Base-by-base conservation (phyloP, 2,329 filamentous ascomycete genomes). In the Aureobasidium sp. region DNA sequence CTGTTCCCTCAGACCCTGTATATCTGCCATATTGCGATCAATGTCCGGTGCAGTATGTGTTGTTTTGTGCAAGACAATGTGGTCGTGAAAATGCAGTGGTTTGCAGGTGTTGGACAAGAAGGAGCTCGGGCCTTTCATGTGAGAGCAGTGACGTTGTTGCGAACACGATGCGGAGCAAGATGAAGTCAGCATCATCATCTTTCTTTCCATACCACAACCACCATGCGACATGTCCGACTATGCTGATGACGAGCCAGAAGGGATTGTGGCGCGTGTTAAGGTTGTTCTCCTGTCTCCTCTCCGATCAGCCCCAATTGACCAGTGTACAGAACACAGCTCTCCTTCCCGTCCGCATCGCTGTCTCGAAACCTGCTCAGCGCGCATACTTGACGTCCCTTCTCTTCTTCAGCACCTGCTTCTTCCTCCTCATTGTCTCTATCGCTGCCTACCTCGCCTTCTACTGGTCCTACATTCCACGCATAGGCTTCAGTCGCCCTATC, bases 371-470 rank as follows among this genome's bases (percentile, higher is more conserved):
- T 36, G 84, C 86, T n/a, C 78, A 81, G 57, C 81, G 83, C 67
- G 82, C 85, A 34, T 90, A 89, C 70, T 72, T 90, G 52, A 83
- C 83, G 63, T 83, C 79, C 15, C 65, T 81, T 15, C 77, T 87
- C 29, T 76, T 85, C 65, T 70, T 81, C 49, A 66, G 75, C 55
- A 78, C 84, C 27, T 81, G 81, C 3, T 66, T 81, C 16, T 65
- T 82, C 44, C 79, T 90, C 55, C 74, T 88, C 47, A 78, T 76
- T 41, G 72, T 85, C 25, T 85, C 87, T 6, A 74, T 81, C 7
- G 69, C 83, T 42, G 84, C 85, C 37, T 90, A 89, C 70, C 77
- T 78, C 39, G 74, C 86, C 21, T 89, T 90, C 75, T 90, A 90
- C 76, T 80, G 81, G 72, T 81, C 80, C 64, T 89, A 86, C 74